Base-by-base conservation (phyloP, 2,329 filamentous ascomycete genomes). In the Pestalotiopsis sp. region DNA sequence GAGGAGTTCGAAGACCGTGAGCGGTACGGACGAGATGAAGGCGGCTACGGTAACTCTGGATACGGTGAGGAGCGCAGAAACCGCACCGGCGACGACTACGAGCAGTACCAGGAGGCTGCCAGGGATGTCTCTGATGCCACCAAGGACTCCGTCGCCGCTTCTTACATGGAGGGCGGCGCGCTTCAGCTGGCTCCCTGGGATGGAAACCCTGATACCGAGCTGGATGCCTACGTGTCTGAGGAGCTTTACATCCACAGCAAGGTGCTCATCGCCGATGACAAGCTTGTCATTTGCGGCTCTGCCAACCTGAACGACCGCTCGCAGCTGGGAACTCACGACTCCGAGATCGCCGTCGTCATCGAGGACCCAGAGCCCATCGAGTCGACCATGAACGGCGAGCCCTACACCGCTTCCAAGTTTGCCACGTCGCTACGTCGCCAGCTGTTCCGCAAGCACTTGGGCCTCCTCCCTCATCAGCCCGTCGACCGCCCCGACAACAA, bases 281-380 rank as follows among this genome's bases (percentile, higher is more conserved):
- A 90, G 67, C 87, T 94, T 62, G 94, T 93, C 1, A 89, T 98
- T 66, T 96, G 94, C 77, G 94, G 94, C 20, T 94, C 91, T 31
- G 94, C 93, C 72, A 98, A 98, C 80, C 86, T 98, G 75, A 98
- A 98, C 79, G 95, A 98, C 78, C 91, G 95, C 66, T 90, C 93
- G 65, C 95, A 97, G 80, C 83, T 96, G 4, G 94, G 94, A 45
- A 87, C 89, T 69, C 94, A 96, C 80, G 94, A 97, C 81, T 94
- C 91, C 1, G 94, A 97, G 78, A 94, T 97, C 67, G 94, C 94
- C n/a, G 92, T 97, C 72, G 87, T 97, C 68, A 93, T 97, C 75
- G 92, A 96, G 78, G 94, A 97, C 77, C 87, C 89, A 2, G 88
- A 90, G 1, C 83, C 90, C 1, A 83, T 97, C 17, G 87, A 92